Percentiles rank a stretch among this genome's conserved stretches.
Evolutionary conservation across 2,329 filamentous ascomycete species (phyloP).

Genomic region (Cryphonectria nitschkei): DNA sequence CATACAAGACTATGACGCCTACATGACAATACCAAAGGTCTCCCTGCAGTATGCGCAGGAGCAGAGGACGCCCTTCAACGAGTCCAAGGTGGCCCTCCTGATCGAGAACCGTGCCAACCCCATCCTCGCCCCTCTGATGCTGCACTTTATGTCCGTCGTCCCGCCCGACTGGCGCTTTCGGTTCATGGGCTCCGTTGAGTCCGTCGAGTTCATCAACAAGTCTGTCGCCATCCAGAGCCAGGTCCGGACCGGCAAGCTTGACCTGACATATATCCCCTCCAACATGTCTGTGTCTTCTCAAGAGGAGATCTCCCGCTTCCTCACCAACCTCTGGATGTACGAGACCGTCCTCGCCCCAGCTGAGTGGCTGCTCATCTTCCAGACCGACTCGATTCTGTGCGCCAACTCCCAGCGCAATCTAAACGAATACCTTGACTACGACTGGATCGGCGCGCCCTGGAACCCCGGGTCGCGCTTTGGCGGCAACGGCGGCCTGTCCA

Average conservation of each 20-base stretch:
- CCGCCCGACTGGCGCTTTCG: conserved; percentile 59
- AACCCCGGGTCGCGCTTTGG: conserved; percentile 48
- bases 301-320: conserved; percentile 51
- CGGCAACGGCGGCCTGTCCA: conserved; percentile 58
- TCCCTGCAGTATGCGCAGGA: conserved; percentile 27
- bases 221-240: conserved; percentile 53
- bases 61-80: conserved; percentile 46
- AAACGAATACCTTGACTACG: conserved; percentile 58
- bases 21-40: conserved; percentile 26
- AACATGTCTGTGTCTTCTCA: conserved; percentile 52
- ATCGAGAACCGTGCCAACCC: conserved; percentile 53
- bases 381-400: conserved; percentile 60
- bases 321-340: conserved; percentile 58
- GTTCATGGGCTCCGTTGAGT: conserved; percentile 53
- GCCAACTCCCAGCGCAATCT: conserved; percentile 55
- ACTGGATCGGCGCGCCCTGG: conserved; percentile 55
- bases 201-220: conserved; percentile 28
- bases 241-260: conserved; percentile 54
- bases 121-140: conserved; percentile 52
- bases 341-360: conserved; percentile 52
- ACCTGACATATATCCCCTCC: conserved; percentile 52
- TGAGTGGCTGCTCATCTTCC: conserved; percentile 59
- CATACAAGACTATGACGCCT: conserved; percentile 25
- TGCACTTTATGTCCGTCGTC: conserved; percentile 57
- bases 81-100: conserved; percentile 56